A percentile compares a stretch with the other conserved stretches of the same genome.
Evolutionary conservation across 805 yeast genomes (phyloP).

Genomic region (Metschnikowia orientalis): DNA sequence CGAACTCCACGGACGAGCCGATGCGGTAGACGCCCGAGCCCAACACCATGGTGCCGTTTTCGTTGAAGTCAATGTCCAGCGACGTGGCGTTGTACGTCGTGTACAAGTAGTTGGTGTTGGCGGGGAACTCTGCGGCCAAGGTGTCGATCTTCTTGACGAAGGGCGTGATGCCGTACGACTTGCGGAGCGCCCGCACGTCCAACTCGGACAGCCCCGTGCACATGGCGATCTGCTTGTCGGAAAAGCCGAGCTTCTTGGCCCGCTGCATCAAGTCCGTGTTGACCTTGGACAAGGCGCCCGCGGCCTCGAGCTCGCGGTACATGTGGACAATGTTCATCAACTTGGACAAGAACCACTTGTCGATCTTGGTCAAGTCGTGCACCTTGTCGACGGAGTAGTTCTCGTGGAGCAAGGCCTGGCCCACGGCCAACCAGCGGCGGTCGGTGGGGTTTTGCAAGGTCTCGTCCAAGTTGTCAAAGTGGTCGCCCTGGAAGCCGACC

Average conservation of each 20-base stretch:
- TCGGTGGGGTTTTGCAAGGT: constrained; percentile 85
- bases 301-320: constrained; percentile 73
- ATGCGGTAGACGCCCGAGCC: constrained; percentile 99
- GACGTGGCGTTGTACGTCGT: constrained; percentile 91
- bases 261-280: constrained; percentile 65
- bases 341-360: constrained; percentile 92
- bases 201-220: constrained; percentile 71
- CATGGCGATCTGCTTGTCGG: constrained; percentile 86
- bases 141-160: constrained; percentile 97
- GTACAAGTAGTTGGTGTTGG: constrained; percentile 90
- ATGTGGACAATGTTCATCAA: constrained; percentile 87
- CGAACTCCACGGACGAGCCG: constrained; percentile 97
- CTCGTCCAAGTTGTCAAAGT: constrained; percentile 70
- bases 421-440: constrained; percentile 96
- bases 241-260: constrained; percentile 92
- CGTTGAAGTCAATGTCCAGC: constrained; percentile 80
- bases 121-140: constrained; percentile 98
- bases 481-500: constrained; percentile 86
- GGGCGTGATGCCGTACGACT: constrained; percentile 75
- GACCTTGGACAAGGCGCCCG: constrained; percentile 50
- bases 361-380: constrained; percentile 88
- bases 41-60: constrained; percentile 87
- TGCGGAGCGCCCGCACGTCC: constrained; percentile 79
- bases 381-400: constrained; percentile 87
- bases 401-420: constrained; percentile 92